Conservation (phyloP, 2,329 filamentous ascomycete genomes). For the Ceratocystis harringtonii region DNA sequence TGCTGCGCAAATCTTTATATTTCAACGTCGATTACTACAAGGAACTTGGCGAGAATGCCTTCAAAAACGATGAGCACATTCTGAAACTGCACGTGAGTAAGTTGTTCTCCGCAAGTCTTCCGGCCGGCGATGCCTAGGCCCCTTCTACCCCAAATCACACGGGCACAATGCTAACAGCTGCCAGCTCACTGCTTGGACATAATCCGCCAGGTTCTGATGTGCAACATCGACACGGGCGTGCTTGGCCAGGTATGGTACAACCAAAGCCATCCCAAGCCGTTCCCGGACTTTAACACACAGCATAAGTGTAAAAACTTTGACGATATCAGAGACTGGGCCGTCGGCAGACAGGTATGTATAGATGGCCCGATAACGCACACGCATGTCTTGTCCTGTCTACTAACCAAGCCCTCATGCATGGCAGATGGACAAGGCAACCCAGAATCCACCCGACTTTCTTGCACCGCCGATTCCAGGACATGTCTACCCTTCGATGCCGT, state of each 20-base stretch:
- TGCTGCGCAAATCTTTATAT: constrained; percentile 41
- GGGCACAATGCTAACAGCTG: neutral
- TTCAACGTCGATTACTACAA: constrained; percentile 47
- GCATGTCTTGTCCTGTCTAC: neutral
- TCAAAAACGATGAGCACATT: constrained; percentile 39
- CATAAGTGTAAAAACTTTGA: constrained; percentile 46
- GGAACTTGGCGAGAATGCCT: constrained; percentile 34
- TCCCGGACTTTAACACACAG: constrained; percentile 47
- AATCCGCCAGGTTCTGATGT: constrained; percentile 48
- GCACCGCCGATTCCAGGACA: constrained; percentile 4
- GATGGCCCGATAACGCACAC: neutral
- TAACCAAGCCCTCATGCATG: neutral
- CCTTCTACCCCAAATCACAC: too few species aligned
- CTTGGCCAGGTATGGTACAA: constrained; percentile 47
- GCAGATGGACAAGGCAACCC: constrained; percentile 12
- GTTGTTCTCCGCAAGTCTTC: neutral
- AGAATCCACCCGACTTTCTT: constrained; percentile 15
- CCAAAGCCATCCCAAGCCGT: constrained; percentile 30
- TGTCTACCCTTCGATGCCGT: constrained; percentile 15
- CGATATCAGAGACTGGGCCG: constrained; percentile 37
- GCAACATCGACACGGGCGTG: constrained; percentile 43
- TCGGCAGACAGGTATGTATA: constrained; percentile 32
- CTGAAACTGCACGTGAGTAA: constrained; percentile 41
- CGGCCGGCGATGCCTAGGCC: too few species aligned
- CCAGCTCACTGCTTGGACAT: constrained; percentile 46